These are phyloP conservation scores for Athelia sp. DNA, from an alignment of 1,284 basidiomycete species.

Conservation along the genomic window DNA sequence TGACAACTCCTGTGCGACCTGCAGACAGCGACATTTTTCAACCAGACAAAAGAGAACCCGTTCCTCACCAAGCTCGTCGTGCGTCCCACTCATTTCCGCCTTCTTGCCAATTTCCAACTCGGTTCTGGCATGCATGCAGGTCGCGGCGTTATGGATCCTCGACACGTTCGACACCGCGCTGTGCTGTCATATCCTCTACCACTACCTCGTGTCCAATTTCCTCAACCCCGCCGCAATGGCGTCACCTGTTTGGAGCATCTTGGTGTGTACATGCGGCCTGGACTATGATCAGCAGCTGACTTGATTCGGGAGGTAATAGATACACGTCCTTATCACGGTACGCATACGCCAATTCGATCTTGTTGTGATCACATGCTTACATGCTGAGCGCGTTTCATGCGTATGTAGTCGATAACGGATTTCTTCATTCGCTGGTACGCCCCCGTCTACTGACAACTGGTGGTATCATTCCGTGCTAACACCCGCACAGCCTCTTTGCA, in stretches of 20 bases:
- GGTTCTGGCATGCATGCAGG: constrained; percentile 11
- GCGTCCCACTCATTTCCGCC: constrained; percentile 14
- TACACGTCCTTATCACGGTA: not conserved
- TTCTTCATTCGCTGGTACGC: not conserved
- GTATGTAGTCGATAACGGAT: not conserved
- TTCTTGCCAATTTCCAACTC: not conserved
- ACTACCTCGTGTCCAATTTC: constrained; percentile 48
- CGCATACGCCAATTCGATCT: too few relatives aligned
- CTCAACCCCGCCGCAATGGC: constrained; percentile 36
- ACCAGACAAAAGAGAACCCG: constrained; percentile 33
- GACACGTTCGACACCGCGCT: constrained; percentile 48
- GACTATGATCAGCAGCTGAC: not conserved
- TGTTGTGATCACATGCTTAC: not conserved
- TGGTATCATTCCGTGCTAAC: too few relatives aligned
- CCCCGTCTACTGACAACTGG: not conserved
- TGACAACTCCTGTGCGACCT: constrained; percentile 11
- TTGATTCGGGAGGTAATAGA: not conserved
- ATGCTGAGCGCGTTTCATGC: not conserved
- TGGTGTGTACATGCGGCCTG: constrained; percentile 23
- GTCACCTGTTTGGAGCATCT: constrained; percentile 43
- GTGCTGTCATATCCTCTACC: constrained; percentile 46
- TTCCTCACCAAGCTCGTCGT: constrained; percentile 34
- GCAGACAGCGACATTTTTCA: constrained; percentile 50
- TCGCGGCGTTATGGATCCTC: constrained; percentile 15
- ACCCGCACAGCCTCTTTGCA: not conserved